These are phyloP conservation scores for Phytophthora capsici DNA, from an alignment of 352 stramenopile genomes.

Conservation along the genomic window DNA sequence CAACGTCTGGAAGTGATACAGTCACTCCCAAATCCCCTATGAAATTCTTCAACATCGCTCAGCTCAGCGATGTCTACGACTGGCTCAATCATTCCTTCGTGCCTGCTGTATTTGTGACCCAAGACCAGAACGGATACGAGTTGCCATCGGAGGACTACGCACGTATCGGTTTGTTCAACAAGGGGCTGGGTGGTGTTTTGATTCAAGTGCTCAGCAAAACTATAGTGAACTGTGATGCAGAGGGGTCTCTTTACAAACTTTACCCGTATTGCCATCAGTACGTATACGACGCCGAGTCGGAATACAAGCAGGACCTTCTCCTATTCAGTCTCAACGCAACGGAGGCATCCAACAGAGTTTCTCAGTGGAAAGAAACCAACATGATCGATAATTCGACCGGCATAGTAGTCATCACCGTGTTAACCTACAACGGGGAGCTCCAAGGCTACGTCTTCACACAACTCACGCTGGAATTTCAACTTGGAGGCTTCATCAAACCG, in stretches of 20 bases:
- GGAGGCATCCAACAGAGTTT: too few relatives aligned
- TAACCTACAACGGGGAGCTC: background rate
- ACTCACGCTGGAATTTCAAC: background rate
- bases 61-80: constrained; percentile 37
- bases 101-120: constrained; percentile 44
- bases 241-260: too few relatives aligned
- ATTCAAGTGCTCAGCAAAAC: constrained; percentile 20
- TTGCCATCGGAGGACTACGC: constrained; percentile 31
- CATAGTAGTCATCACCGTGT: background rate
- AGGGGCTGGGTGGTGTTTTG: constrained; percentile 40
- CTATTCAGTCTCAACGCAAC: too few relatives aligned
- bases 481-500: background rate
- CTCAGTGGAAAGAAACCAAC: too few relatives aligned
- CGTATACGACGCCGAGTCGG: too few relatives aligned
- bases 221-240: too few relatives aligned
- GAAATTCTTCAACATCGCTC: constrained; percentile 47
- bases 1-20: constrained; percentile 44
- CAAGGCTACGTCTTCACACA: background rate
- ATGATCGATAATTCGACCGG: background rate
- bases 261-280: too few relatives aligned
- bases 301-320: too few relatives aligned
- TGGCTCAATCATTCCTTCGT: constrained; percentile 54
- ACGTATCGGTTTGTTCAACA: constrained; percentile 41
- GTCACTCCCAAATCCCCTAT: constrained; percentile 41
- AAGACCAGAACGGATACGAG: constrained; percentile 38